These are phyloP conservation scores for Sanguinoderma infundibulare DNA, from an alignment of 1,284 basidiomycete species.

Conservation along the genomic window DNA sequence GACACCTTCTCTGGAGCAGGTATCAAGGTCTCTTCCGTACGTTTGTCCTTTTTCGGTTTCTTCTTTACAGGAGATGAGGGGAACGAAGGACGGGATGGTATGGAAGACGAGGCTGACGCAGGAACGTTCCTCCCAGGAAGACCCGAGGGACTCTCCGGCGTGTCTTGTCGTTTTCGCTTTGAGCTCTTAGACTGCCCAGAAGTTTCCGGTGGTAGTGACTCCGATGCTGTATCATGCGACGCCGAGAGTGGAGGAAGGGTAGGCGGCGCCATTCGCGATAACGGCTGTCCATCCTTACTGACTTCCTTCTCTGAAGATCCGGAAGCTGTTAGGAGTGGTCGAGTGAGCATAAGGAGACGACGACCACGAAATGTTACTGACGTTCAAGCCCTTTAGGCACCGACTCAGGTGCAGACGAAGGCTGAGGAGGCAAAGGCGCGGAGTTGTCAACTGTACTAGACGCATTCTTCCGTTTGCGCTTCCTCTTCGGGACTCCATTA, in stretches of 20 bases:
- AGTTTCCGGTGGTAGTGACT: background rate
- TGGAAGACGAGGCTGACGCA: background rate
- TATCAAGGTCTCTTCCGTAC: background rate
- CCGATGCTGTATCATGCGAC: background rate
- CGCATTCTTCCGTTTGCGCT: constrained; percentile 26
- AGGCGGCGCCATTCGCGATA: background rate
- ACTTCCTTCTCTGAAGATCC: too few relatives aligned
- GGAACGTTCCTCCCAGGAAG: background rate
- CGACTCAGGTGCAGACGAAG: background rate
- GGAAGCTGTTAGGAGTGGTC: background rate
- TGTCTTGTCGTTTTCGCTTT: constrained; percentile 20
- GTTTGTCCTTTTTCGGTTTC: constrained; percentile 20
- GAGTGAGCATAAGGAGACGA: background rate
- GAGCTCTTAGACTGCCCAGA: background rate
- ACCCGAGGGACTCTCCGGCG: background rate
- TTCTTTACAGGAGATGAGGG: constrained; percentile 12
- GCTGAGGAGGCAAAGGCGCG: background rate
- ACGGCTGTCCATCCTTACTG: background rate
- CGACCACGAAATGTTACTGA: background rate
- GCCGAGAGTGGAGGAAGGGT: background rate
- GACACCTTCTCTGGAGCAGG: background rate
- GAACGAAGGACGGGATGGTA: background rate
- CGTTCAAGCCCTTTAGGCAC: background rate
- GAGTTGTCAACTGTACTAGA: background rate
- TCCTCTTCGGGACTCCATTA: constrained; percentile 30